These are phyloP conservation scores for Anisogramma anomala DNA, from an alignment of 2,329 filamentous ascomycete species.

Conservation along the genomic window DNA sequence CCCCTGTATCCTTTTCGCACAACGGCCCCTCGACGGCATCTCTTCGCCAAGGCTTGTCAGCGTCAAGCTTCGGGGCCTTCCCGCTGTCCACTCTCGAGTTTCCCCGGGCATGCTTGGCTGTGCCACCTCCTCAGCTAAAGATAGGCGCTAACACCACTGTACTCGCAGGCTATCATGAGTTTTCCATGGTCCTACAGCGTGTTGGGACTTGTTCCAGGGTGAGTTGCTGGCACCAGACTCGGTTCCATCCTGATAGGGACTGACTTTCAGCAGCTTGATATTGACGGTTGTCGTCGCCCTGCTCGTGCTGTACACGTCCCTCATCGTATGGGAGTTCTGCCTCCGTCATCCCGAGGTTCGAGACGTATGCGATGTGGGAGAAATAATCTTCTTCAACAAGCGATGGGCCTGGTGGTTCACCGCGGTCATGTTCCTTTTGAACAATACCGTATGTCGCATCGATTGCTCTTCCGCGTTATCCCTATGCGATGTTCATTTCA, in stretches of 20 bases:
- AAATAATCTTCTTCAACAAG: slow-evolving; percentile 83
- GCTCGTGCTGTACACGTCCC: slow-evolving; percentile 66
- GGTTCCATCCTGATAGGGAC: slow-evolving; percentile 1
- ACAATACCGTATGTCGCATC: slow-evolving; percentile 53
- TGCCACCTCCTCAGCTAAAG: background rate
- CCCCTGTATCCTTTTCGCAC: background rate
- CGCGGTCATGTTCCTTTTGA: slow-evolving; percentile 81
- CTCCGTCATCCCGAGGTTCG: slow-evolving; percentile 80
- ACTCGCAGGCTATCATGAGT: slow-evolving; percentile 67
- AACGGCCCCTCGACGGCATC: background rate
- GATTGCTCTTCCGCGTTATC: background rate
- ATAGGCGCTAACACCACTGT: background rate
- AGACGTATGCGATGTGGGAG: slow-evolving; percentile 91
- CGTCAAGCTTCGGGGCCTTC: background rate
- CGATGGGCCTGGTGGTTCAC: slow-evolving; percentile 58
- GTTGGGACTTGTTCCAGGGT: slow-evolving; percentile 73
- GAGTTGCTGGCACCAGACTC: slow-evolving; percentile 5
- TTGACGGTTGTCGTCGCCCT: slow-evolving; percentile 67
- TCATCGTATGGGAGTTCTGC: slow-evolving; percentile 67
- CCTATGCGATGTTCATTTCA: background rate
- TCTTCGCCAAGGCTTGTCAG: background rate
- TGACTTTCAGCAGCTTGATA: slow-evolving; percentile 43
- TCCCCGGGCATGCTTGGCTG: background rate
- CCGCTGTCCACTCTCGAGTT: background rate
- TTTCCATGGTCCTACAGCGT: slow-evolving; percentile 89